Conservation (phyloP, 345 rosid species). For the Salix koriyanagi region DNA sequence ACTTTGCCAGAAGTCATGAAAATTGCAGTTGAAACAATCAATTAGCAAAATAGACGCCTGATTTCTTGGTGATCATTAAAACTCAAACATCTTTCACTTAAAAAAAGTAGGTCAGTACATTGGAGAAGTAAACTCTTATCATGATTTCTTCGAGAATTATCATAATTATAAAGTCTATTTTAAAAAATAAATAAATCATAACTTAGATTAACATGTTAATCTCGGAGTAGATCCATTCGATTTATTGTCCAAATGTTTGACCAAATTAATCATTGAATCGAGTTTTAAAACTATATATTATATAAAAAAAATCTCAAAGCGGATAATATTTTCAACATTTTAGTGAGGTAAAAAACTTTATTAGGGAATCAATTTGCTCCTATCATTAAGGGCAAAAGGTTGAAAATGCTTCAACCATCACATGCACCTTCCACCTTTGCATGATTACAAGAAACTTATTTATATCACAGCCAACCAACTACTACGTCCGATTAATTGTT, state of each 20-base stretch:
- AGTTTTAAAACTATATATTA: too few species aligned
- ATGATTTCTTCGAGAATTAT: too few species aligned
- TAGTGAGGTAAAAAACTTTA: too few species aligned
- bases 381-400: not conserved
- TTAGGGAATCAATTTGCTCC: not conserved
- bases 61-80: not conserved
- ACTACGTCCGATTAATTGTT: not conserved
- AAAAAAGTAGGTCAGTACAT: not conserved
- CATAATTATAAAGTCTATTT: too few species aligned
- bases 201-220: too few species aligned
- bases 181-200: too few species aligned
- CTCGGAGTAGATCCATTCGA: fast-evolving
- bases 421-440: constrained; percentile 1
- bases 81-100: not conserved
- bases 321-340: too few species aligned
- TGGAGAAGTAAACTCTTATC: too few species aligned
- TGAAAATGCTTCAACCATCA: constrained; percentile 7
- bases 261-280: too few species aligned
- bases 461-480: not conserved
- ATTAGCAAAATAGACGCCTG: not conserved
- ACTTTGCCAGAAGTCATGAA: not conserved
- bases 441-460: not conserved
- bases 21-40: not conserved
- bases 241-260: too few species aligned
- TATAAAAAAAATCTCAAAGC: not conserved